Percentiles rank a stretch among this genome's conserved stretches.
Conservation (phyloP, 1,284 basidiomycete genomes). For the Pascua sp. region DNA sequence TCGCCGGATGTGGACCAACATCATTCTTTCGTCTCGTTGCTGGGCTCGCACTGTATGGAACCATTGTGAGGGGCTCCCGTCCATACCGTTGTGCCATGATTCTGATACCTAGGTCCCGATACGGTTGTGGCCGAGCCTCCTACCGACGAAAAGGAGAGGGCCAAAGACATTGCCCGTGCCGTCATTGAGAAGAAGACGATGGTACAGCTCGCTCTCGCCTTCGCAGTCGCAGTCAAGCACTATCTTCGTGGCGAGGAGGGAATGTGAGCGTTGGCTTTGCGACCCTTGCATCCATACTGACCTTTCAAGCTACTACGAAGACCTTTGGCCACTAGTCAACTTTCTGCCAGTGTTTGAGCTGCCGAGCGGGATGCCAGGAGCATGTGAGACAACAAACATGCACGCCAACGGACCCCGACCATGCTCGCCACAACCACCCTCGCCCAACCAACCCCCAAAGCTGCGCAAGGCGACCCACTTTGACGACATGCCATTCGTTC, state of each 20-base stretch:
- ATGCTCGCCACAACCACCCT: too few species aligned
- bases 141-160: slow-evolving; percentile 43
- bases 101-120: slow-evolving; percentile 33
- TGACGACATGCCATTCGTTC: slow-evolving; percentile 55
- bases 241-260: slow-evolving; percentile 64
- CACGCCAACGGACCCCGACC: too few species aligned
- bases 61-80: slow-evolving; percentile 29
- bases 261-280: slow-evolving; percentile 43
- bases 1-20: slow-evolving; percentile 64
- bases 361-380: slow-evolving; percentile 29
- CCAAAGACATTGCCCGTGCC: slow-evolving; percentile 52
- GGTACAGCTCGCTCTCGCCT: slow-evolving; percentile 66
- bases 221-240: slow-evolving; percentile 47
- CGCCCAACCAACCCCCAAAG: neutral
- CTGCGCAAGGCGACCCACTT: slow-evolving; percentile 6
- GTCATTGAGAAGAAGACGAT: slow-evolving; percentile 69
- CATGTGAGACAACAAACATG: too few species aligned
- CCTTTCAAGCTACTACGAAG: slow-evolving; percentile 38
- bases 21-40: slow-evolving; percentile 55
- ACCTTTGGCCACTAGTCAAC: slow-evolving; percentile 42
- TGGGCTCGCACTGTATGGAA: slow-evolving; percentile 45
- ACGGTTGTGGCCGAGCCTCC: slow-evolving; percentile 17
- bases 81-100: neutral
- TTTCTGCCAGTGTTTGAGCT: slow-evolving; percentile 40
- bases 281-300: neutral